Base-by-base conservation (phyloP, 495 filamentous ascomycete species). In the Cetradonia linearis region DNA sequence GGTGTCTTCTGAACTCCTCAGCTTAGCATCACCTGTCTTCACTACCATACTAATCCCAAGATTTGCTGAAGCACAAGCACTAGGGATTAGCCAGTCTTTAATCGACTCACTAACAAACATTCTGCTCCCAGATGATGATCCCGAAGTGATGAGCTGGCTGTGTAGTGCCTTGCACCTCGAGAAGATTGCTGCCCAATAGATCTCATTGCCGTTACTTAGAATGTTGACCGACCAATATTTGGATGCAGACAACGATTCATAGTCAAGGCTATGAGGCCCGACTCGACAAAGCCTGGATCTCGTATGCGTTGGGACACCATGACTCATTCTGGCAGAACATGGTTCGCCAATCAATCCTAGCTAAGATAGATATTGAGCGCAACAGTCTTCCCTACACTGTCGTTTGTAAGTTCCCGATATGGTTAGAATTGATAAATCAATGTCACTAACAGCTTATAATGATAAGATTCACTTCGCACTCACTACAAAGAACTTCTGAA, bases 141-240 rank as follows among this genome's bases (percentile, higher is more conserved):
- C 59, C 11, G 27, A 34, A 7, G 67, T 61, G 0, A 55, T 69
- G 6, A 52, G 47, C 36, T 37, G 23, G 2, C 36, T 69, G 10
- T 69, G 52, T 40, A 46, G 55, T 2, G 55, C 60, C 25, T 16
- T 69, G 2, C 67, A 69, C 28, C 55, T 65, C 55, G 28, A 50
- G 18, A 34, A 63, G 11, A 28, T 53, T 31, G 34, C 40, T 7
- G 28, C 13, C 4, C 1, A 42, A 5, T 1, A 30, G 4, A 25
- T 23, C 1, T 47, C 23, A 16, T 7, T 14, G 1, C 36, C 47
- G 6, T 28, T n/a, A n/a, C n/a, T n/a, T n/a, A n/a, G n/a, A n/a
- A n/a, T n/a, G n/a, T 16, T 5, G 16, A 23, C 49, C 30, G 42
- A 36, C 25, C 25, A 8, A n/a, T 11, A n/a, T n/a, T 8, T 58